These are phyloP conservation scores for Fusarium sp. DNA, from an alignment of 2,329 filamentous ascomycete genomes.

Conservation along the genomic window DNA sequence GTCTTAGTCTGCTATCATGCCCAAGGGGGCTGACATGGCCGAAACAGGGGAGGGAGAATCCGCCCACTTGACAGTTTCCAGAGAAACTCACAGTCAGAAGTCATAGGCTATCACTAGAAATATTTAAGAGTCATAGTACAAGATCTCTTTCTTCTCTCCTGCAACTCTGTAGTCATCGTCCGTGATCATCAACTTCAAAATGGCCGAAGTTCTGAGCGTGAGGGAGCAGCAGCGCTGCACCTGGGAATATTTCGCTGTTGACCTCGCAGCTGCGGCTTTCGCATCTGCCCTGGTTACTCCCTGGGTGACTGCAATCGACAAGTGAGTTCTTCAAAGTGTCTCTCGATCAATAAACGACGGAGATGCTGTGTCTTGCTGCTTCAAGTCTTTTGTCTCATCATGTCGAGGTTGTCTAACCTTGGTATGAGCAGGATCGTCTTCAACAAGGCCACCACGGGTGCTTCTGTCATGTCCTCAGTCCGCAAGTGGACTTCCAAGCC, in stretches of 20 bases:
- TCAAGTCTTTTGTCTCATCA: not conserved
- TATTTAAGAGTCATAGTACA: slow-evolving; percentile 27
- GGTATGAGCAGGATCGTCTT: slow-evolving; percentile 26
- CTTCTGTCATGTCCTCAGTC: slow-evolving; percentile 34
- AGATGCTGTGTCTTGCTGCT: not conserved
- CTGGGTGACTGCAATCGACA: slow-evolving; percentile 42
- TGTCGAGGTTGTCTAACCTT: slow-evolving; percentile 5
- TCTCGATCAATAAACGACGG: not conserved
- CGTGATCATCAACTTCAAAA: slow-evolving; percentile 1
- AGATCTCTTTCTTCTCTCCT: not conserved
- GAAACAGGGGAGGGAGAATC: slow-evolving; percentile 3
- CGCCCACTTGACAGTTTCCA: slow-evolving; percentile 6
- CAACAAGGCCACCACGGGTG: slow-evolving; percentile 37
- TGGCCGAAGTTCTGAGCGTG: slow-evolving; percentile 39
- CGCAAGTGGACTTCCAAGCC: slow-evolving; percentile 37
- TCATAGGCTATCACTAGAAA: not conserved
- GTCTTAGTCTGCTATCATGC: not conserved
- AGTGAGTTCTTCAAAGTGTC: slow-evolving; percentile 15
- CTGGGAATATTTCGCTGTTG: slow-evolving; percentile 39
- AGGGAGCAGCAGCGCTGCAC: slow-evolving; percentile 38
- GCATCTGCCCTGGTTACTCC: slow-evolving; percentile 40
- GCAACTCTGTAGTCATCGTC: not conserved
- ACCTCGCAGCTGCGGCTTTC: slow-evolving; percentile 35
- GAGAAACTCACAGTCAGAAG: slow-evolving; percentile 7
- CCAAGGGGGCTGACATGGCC: not conserved